These are phyloP conservation scores for Trichoderma virens DNA, from an alignment of 495 filamentous ascomycete species.

Conservation along the genomic window DNA sequence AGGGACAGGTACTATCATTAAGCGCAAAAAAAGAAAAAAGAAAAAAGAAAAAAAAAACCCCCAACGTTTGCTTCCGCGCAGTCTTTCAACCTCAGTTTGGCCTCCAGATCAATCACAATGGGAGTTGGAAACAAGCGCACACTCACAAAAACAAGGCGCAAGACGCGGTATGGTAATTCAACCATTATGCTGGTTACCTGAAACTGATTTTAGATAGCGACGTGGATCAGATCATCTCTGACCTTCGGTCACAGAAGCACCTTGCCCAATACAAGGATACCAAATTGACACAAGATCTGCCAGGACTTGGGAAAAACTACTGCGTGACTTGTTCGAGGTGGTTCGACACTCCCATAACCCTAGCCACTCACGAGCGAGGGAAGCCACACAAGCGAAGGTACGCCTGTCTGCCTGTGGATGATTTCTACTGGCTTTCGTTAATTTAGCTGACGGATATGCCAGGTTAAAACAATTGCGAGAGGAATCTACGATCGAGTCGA, in stretches of 20 bases:
- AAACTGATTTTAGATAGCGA: not conserved
- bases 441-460: not conserved
- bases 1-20: too few relatives aligned
- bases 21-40: too few relatives aligned
- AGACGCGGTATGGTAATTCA: not conserved
- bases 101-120: not conserved
- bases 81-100: too few relatives aligned
- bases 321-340: not conserved
- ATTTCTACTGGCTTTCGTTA: not conserved
- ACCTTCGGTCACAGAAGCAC: not conserved
- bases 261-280: not conserved
- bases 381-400: conserved; percentile 2
- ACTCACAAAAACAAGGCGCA: not conserved
- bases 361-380: not conserved
- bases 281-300: not conserved
- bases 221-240: not conserved
- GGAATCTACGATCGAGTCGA: not conserved
- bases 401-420: not conserved
- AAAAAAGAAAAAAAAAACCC: too few relatives aligned
- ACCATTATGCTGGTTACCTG: not conserved
- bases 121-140: conserved; percentile 1
- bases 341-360: not conserved
- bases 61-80: too few relatives aligned
- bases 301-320: not conserved
- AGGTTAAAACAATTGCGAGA: not conserved